Conservation (phyloP, 208 protist genomes). For the Leishmania turanica region DNA sequence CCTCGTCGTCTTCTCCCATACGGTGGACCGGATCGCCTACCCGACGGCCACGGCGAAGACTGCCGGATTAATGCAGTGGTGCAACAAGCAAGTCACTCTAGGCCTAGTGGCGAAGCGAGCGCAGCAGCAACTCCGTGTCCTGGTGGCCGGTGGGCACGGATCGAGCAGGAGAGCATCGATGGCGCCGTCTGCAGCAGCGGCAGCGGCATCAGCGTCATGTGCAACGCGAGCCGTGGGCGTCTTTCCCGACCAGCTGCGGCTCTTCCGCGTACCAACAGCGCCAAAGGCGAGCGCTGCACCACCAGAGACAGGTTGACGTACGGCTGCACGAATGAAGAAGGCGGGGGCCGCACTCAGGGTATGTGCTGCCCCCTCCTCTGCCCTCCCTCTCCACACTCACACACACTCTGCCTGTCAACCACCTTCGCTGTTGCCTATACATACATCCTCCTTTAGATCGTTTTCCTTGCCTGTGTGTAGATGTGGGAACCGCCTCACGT, state of each 20-base stretch:
- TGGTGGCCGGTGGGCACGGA: background rate
- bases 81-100: conserved; percentile 63
- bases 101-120: conserved; percentile 38
- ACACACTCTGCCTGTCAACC: background rate
- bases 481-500: background rate
- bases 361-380: background rate
- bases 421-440: background rate
- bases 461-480: background rate
- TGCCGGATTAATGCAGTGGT: conserved; percentile 68
- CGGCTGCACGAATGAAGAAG: background rate
- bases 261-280: conserved; percentile 17
- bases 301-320: background rate
- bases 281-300: background rate
- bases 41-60: conserved; percentile 61
- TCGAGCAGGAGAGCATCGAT: background rate
- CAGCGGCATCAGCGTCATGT: conserved; percentile 10
- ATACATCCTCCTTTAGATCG: background rate
- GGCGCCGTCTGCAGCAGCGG: background rate
- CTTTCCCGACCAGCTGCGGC: conserved; percentile 22
- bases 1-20: conserved; percentile 68
- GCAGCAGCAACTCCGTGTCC: conserved; percentile 12
- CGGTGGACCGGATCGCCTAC: conserved; percentile 44
- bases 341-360: background rate
- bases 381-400: too few relatives aligned
- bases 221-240: background rate